phyloP scores from a whole-genome alignment of 768 basidiomycete species.

The Hygrophorus pudorinus region DNA sequence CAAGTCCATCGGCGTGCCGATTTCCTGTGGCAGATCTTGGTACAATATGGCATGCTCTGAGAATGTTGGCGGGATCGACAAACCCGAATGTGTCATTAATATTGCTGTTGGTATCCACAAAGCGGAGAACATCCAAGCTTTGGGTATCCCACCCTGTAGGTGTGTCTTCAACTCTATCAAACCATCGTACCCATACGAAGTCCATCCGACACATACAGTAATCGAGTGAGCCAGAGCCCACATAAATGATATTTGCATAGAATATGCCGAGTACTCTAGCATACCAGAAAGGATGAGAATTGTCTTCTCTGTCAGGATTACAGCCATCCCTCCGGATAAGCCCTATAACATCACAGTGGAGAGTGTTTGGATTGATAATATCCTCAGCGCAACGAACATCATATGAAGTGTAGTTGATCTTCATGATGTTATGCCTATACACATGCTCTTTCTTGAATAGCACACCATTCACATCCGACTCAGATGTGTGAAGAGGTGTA shows the following conservation, averaged over 20 bases:
- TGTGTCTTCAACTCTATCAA: too few species aligned
- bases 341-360: constrained; percentile 15
- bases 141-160: too few species aligned
- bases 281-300: constrained; percentile 22
- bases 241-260: constrained; percentile 15
- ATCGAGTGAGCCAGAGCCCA: background rate
- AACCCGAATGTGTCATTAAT: constrained; percentile 32
- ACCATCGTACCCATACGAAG: constrained; percentile 10
- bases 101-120: constrained; percentile 1
- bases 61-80: constrained; percentile 29
- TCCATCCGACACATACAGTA: background rate
- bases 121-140: background rate
- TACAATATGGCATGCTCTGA: constrained; percentile 31
- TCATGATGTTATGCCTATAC: constrained; percentile 22
- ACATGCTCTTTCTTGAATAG: constrained; percentile 16
- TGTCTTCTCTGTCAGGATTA: constrained; percentile 7
- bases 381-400: constrained; percentile 29
- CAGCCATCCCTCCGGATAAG: too few species aligned
- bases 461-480: constrained; percentile 13
- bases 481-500: constrained; percentile 25
- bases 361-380: constrained; percentile 18
- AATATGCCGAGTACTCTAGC: constrained; percentile 19
- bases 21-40: constrained; percentile 23
- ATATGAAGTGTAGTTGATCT: constrained; percentile 32
- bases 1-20: constrained; percentile 1